These are phyloP conservation scores for Priceomyces castillae DNA, from an alignment of 805 yeast species.

Conservation along the genomic window DNA sequence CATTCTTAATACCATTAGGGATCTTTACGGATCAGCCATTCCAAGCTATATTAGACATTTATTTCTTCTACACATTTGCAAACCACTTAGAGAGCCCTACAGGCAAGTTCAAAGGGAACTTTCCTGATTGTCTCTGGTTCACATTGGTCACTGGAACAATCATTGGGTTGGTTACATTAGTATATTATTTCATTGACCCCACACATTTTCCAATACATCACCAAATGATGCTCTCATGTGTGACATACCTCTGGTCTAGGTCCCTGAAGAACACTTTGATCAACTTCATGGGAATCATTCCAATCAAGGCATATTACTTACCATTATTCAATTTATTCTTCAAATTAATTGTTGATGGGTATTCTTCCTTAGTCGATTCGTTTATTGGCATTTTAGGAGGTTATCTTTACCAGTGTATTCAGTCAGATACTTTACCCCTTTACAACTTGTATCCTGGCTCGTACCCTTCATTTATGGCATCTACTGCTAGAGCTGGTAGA, in stretches of 20 bases:
- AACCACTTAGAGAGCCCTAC: conserved; percentile 48
- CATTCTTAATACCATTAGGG: conserved; percentile 46
- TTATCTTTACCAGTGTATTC: conserved; percentile 60
- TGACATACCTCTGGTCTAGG: conserved; percentile 63
- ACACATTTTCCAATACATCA: conserved; percentile 22
- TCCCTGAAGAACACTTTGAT: conserved; percentile 51
- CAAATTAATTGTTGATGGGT: conserved; percentile 42
- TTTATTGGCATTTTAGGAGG: conserved; percentile 54
- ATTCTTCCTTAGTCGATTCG: conserved; percentile 37
- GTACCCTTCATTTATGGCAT: conserved; percentile 14
- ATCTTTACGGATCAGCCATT: conserved; percentile 21
- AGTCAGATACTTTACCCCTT: conserved; percentile 49
- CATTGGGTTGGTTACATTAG: conserved; percentile 34
- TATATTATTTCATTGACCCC: conserved; percentile 24
- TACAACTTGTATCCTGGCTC: conserved; percentile 37
- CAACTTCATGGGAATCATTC: conserved; percentile 50
- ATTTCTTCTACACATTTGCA: conserved; percentile 56
- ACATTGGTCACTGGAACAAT: conserved; percentile 48
- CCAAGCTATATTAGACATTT: conserved; percentile 44
- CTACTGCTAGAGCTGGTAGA: conserved; percentile 15
- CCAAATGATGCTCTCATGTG: conserved; percentile 48
- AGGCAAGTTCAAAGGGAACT: conserved; percentile 46
- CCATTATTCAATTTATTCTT: conserved; percentile 40
- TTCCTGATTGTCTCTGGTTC: conserved; percentile 59
- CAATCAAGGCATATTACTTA: conserved; percentile 55